These are phyloP conservation scores for Moringa oleifera DNA, from an alignment of 345 rosid species.

Conservation along the genomic window DNA sequence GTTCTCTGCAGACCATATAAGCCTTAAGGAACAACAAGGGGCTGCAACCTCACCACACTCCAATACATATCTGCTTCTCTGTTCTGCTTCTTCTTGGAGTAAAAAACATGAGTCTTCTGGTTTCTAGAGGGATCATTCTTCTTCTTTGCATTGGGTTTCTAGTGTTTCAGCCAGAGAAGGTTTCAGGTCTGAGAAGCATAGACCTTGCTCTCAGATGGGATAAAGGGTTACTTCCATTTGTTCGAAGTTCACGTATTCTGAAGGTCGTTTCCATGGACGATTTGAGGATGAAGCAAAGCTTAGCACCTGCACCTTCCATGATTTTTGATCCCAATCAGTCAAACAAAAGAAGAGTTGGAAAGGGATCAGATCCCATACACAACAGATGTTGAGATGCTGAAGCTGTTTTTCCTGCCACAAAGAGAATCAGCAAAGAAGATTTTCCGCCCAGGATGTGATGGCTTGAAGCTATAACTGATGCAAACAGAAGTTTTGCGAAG, in stretches of 20 bases:
- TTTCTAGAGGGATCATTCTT: slow-evolving; percentile 29
- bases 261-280: slow-evolving; percentile 26
- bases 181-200: slow-evolving; percentile 33
- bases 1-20: slow-evolving; percentile 26
- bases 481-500: slow-evolving; percentile 8
- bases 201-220: slow-evolving; percentile 41
- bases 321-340: slow-evolving; percentile 56
- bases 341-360: slow-evolving; percentile 53
- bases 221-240: slow-evolving; percentile 21
- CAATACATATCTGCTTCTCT: slow-evolving; percentile 8
- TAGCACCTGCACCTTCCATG: slow-evolving; percentile 50
- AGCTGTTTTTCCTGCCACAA: slow-evolving; percentile 3
- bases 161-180: slow-evolving; percentile 31
- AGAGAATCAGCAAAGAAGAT: slow-evolving; percentile 2
- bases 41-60: slow-evolving; percentile 14
- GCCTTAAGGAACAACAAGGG: slow-evolving; percentile 6
- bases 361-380: slow-evolving; percentile 91
- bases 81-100: slow-evolving; percentile 5
- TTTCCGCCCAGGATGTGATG: slow-evolving; percentile 19
- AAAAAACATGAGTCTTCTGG: slow-evolving; percentile 35
- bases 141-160: slow-evolving; percentile 32
- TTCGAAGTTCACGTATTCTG: slow-evolving; percentile 33
- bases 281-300: slow-evolving; percentile 19
- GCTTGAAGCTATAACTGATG: slow-evolving; percentile 20
- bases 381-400: slow-evolving; percentile 48